phyloP scores from a whole-genome alignment of 1,284 basidiomycete species.

The Phlebopus sp. region DNA sequence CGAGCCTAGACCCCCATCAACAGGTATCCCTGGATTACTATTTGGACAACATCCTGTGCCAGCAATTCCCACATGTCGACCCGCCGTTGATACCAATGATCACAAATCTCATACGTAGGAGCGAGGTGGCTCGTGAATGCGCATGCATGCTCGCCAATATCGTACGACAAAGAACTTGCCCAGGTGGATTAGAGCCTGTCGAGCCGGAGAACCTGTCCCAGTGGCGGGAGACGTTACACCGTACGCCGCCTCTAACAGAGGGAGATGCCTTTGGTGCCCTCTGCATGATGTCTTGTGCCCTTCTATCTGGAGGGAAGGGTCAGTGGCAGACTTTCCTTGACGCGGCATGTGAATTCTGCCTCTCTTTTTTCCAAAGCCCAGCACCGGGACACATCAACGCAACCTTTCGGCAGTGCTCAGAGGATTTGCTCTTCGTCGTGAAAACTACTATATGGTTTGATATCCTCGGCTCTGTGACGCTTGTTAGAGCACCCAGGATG shows the following conservation, averaged over 20 bases:
- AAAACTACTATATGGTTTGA: conserved; percentile 85
- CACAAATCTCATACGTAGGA: conserved; percentile 35
- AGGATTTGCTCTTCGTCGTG: conserved; percentile 63
- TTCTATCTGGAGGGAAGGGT: conserved; percentile 72
- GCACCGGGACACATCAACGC: conserved; percentile 39
- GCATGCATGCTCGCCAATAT: conserved; percentile 47
- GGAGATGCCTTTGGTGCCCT: conserved; percentile 76
- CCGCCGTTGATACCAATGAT: conserved; percentile 49
- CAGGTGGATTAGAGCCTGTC: conserved; percentile 14
- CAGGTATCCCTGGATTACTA: conserved; percentile 25
- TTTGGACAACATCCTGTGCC: conserved; percentile 51
- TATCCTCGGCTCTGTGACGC: conserved; percentile 72
- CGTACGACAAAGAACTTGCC: conserved; percentile 27
- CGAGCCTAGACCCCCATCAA: conserved; percentile 16
- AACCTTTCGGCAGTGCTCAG: conserved; percentile 43
- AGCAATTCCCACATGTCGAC: conserved; percentile 66
- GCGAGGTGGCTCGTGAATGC: conserved; percentile 45
- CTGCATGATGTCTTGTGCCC: conserved; percentile 67
- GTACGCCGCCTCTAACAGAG: conserved; percentile 36
- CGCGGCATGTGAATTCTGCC: conserved; percentile 54
- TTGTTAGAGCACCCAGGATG: conserved; percentile 55
- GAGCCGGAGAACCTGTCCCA: conserved; percentile 30
- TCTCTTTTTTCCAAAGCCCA: conserved; percentile 38
- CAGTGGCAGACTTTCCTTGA: conserved; percentile 62
- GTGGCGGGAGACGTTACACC: conserved; percentile 27